Base-by-base conservation (phyloP, 2,329 filamentous ascomycete genomes). In the Cryphonectria naterciae region DNA sequence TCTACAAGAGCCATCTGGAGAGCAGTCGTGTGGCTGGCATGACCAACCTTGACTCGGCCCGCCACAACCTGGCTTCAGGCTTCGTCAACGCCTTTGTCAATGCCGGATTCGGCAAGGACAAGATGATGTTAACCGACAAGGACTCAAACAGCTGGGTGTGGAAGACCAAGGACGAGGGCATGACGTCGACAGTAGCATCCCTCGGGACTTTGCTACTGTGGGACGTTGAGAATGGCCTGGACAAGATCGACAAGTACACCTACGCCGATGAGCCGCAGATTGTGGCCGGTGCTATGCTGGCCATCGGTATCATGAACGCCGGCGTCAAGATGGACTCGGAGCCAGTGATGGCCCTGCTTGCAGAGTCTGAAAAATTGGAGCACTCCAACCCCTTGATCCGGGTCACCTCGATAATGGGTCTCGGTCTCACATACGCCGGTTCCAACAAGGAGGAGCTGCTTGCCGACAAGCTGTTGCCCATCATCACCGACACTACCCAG, bases 71-170 rank as follows among this genome's bases (percentile, higher is more conserved):
- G 72, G 95, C 96, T 4, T 96, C 95, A 68, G 94, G 92, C 4
- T 98, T 99, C 76, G 97, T 99, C 74, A 99, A 99, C 78, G 93
- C 93, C 0, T 98, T 99, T 77, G 94, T 96, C 73, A 99, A 99
- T 76, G 95, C 96, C 68, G 96, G 96, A 43, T 99, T 94, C 76
- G 93, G 94, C 60, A 93, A 95, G 70, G 96, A 99, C 81, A 98
- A 98, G 86, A 92, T 99, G 89, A 98, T 99, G 95, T 85, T 98
- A 70, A 91, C 94, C 58, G 92, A 96, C 28, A 91, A 93, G 71
- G 91, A 94, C 74, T 97, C 97, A 84, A 91, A 92, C 76, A 93
- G 92, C 74, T 99, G 96, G 95, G 93, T 99, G 5, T 99, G 94
- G 94, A 99, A 98, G 85, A 98, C 97, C 28, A 99, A 99, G 83